Evolutionary conservation across 2,329 filamentous ascomycete genomes (phyloP).

Genomic region (Pseudocercospora pini-densiflorae): DNA sequence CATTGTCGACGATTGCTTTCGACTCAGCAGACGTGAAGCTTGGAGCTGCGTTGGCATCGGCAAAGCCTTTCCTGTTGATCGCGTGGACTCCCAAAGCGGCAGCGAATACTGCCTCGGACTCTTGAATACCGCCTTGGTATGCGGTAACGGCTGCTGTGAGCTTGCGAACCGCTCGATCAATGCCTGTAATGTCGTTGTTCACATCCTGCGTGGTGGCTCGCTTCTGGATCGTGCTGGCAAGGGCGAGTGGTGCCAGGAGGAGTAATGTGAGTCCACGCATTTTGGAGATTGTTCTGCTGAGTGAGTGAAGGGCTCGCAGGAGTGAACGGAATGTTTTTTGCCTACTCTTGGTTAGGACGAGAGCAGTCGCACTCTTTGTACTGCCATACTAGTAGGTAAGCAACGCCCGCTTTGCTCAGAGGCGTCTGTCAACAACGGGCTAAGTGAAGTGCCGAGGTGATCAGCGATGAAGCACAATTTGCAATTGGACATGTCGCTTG

Average conservation of each 20-base stretch:
- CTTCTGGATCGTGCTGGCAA: slow-evolving; percentile 19
- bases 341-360: background rate
- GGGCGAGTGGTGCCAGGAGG: slow-evolving; percentile 28
- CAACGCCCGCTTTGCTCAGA: slow-evolving; percentile 5
- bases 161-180: slow-evolving; percentile 30
- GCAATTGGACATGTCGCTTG: background rate
- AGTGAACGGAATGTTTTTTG: background rate
- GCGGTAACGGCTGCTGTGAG: slow-evolving; percentile 30
- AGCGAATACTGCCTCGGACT: slow-evolving; percentile 27
- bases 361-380: background rate
- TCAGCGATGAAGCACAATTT: slow-evolving; percentile 1
- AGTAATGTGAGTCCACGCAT: slow-evolving; percentile 26
- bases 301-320: background rate
- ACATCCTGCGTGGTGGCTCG: slow-evolving; percentile 26
- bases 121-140: slow-evolving; percentile 32
- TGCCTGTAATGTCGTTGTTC: slow-evolving; percentile 34
- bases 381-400: background rate
- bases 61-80: slow-evolving; percentile 33
- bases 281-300: background rate
- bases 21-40: slow-evolving; percentile 32
- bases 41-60: slow-evolving; percentile 27
- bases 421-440: background rate
- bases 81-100: slow-evolving; percentile 30
- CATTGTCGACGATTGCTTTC: slow-evolving; percentile 30
- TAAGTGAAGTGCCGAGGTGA: slow-evolving; percentile 18